Evolutionary conservation across 2,329 filamentous ascomycete genomes (phyloP).

Genomic region (Nakataea oryzae): DNA sequence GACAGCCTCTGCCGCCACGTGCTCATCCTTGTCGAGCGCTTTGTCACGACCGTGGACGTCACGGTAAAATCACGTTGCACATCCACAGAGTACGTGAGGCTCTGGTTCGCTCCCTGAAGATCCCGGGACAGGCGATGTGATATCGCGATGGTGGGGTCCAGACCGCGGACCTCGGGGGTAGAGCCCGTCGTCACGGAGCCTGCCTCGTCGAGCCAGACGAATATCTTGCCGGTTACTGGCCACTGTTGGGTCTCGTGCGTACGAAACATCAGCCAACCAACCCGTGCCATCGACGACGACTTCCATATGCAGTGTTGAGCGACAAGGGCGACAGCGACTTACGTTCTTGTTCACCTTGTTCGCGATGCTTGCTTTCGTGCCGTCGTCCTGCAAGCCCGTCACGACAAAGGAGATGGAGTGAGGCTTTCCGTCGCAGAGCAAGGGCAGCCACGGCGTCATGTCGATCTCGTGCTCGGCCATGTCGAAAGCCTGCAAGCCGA

Average conservation of each 20-base stretch:
- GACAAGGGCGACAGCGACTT: neutral
- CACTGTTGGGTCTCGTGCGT: slow-evolving; percentile 28
- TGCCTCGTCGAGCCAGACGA: slow-evolving; percentile 57
- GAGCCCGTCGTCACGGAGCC: slow-evolving; percentile 38
- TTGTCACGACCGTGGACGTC: slow-evolving; percentile 38
- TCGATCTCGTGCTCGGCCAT: slow-evolving; percentile 73
- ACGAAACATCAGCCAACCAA: neutral
- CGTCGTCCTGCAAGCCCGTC: slow-evolving; percentile 50
- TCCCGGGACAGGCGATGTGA: slow-evolving; percentile 34
- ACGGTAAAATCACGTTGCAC: slow-evolving; percentile 46
- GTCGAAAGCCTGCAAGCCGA: slow-evolving; percentile 70
- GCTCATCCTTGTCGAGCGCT: slow-evolving; percentile 20
- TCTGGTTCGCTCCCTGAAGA: slow-evolving; percentile 43
- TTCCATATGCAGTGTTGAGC: neutral
- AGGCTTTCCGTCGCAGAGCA: slow-evolving; percentile 52
- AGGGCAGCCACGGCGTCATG: slow-evolving; percentile 63
- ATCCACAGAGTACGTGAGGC: slow-evolving; percentile 45
- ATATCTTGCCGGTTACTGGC: slow-evolving; percentile 71
- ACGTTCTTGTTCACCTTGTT: slow-evolving; percentile 12
- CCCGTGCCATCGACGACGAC: neutral
- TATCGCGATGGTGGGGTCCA: slow-evolving; percentile 24
- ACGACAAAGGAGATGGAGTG: slow-evolving; percentile 63
- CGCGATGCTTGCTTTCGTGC: slow-evolving; percentile 34
- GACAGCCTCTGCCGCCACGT: slow-evolving; percentile 49
- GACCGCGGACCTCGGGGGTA: slow-evolving; percentile 14